These are phyloP conservation scores for Camelina hispida DNA, from an alignment of 345 rosid species.

Conservation along the genomic window DNA sequence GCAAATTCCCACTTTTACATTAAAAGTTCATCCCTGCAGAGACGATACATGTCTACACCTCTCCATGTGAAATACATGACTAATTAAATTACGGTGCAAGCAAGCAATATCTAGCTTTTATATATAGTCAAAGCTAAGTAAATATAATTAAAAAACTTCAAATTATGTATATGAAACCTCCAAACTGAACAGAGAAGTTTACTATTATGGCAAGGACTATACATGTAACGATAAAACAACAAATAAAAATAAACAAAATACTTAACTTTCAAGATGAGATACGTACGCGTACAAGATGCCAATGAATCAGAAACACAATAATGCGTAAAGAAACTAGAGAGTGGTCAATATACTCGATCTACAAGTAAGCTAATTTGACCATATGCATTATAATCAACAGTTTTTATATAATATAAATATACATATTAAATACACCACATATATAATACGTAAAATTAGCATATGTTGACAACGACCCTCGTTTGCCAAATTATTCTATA, in stretches of 20 bases:
- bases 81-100: constrained; percentile 40
- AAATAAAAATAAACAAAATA: not conserved
- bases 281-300: constrained; percentile 15
- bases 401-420: not conserved
- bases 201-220: constrained; percentile 35
- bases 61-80: constrained; percentile 46
- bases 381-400: constrained; percentile 24
- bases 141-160: not conserved
- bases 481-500: constrained; percentile 29
- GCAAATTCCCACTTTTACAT: constrained; percentile 11
- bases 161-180: constrained; percentile 7
- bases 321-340: constrained; percentile 31
- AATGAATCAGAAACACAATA: constrained; percentile 15
- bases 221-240: constrained; percentile 5
- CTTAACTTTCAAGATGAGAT: constrained; percentile 2
- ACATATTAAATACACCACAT: constrained; percentile 14
- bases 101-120: constrained; percentile 39
- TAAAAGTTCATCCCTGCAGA: not conserved
- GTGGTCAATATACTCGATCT: constrained; percentile 35
- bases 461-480: constrained; percentile 38
- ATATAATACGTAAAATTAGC: constrained; percentile 29
- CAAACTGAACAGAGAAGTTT: constrained; percentile 20
- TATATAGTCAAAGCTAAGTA: constrained; percentile 22
- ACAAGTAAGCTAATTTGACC: constrained; percentile 47
- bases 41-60: constrained; percentile 9